Conservation (phyloP, 1,139 yeast species). For the Pichia cactophila region DNA sequence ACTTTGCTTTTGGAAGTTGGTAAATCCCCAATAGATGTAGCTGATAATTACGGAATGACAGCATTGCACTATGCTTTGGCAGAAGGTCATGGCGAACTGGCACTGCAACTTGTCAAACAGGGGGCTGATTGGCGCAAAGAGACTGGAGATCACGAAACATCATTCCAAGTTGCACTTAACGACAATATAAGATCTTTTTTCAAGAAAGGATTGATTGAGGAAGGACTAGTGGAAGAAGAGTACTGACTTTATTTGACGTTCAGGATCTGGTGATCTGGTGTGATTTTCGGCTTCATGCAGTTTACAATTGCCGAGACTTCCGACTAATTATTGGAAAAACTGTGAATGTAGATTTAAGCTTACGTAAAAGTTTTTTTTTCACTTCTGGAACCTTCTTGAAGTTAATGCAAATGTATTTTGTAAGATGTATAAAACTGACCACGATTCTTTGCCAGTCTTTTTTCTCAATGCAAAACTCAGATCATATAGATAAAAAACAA, state of each 20-base stretch:
- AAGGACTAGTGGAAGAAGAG: constrained; percentile 5
- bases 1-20: constrained; percentile 43
- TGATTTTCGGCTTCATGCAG: neutral
- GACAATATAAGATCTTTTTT: constrained; percentile 46
- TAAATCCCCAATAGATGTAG: constrained; percentile 58
- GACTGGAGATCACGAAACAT: constrained; percentile 48
- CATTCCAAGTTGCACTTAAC: constrained; percentile 57
- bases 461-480: constrained; percentile 4
- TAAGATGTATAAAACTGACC: neutral
- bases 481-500: constrained; percentile 20
- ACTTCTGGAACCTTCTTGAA: neutral
- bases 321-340: neutral
- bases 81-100: constrained; percentile 84
- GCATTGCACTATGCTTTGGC: constrained; percentile 86
- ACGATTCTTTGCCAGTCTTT: neutral
- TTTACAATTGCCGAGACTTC: neutral
- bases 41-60: constrained; percentile 75
- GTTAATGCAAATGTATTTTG: too few relatives aligned
- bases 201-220: constrained; percentile 8
- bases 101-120: constrained; percentile 46
- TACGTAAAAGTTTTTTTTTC: neutral
- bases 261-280: neutral
- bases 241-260: neutral
- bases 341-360: neutral
- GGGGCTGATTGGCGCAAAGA: constrained; percentile 58